These are phyloP conservation scores for Fusarium globosum DNA, from an alignment of 2,329 filamentous ascomycete species.

Conservation along the genomic window DNA sequence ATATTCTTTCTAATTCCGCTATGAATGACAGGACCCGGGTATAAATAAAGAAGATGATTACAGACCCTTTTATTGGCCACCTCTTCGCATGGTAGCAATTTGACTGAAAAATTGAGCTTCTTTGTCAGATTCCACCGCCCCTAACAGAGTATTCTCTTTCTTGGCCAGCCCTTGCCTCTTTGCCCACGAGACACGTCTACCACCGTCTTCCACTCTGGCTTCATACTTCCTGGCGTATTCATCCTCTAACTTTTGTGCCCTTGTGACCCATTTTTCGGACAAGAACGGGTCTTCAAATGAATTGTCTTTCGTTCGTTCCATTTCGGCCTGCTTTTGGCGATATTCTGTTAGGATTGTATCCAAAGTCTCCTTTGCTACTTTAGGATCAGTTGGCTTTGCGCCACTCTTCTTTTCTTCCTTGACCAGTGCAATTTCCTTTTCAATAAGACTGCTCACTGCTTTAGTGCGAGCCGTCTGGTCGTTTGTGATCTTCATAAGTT, in stretches of 20 bases:
- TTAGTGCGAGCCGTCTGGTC: slow-evolving; percentile 56
- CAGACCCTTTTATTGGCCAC: not conserved
- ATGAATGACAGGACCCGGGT: slow-evolving; percentile 9
- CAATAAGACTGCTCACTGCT: slow-evolving; percentile 55
- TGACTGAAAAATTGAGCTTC: not conserved
- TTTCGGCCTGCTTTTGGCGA: slow-evolving; percentile 8
- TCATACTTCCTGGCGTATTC: not conserved
- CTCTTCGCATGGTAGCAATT: not conserved
- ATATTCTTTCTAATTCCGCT: slow-evolving; percentile 7
- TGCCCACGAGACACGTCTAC: not conserved
- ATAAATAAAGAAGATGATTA: slow-evolving; percentile 6
- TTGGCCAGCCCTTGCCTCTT: not conserved
- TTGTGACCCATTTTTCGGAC: slow-evolving; percentile 8
- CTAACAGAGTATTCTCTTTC: not conserved
- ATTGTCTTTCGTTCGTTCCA: not conserved
- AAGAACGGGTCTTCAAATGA: slow-evolving; percentile 26
- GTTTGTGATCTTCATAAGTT: slow-evolving; percentile 47
- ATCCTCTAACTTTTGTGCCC: not conserved
- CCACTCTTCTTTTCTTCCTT: slow-evolving; percentile 36
- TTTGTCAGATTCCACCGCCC: not conserved
- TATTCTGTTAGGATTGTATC: slow-evolving; percentile 22
- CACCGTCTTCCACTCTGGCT: not conserved
- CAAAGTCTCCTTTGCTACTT: slow-evolving; percentile 13
- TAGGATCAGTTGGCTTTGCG: not conserved
- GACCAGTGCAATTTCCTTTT: slow-evolving; percentile 51